A percentile compares a stretch with the other conserved stretches of the same genome.
Conservation (phyloP, 2,329 filamentous ascomycete species). For the Pezicula neosporulosa region DNA sequence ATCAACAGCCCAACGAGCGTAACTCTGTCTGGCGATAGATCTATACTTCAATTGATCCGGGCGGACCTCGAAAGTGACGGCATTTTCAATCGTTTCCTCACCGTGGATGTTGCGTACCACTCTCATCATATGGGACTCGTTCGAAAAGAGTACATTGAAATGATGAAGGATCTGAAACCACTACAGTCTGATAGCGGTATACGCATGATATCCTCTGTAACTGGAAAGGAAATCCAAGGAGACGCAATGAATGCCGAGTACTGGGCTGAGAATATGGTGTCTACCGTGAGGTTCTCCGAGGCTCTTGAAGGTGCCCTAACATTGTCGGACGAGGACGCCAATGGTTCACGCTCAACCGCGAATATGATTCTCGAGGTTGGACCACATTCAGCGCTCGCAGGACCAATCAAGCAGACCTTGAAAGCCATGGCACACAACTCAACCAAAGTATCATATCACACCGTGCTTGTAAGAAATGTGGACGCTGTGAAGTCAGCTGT, state of each 20-base stretch:
- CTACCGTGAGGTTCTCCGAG: slow-evolving; percentile 37
- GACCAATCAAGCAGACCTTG: slow-evolving; percentile 19
- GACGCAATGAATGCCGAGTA: slow-evolving; percentile 27
- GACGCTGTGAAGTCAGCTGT: neutral
- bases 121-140: slow-evolving; percentile 26
- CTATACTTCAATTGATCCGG: slow-evolving; percentile 1
- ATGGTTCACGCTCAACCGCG: neutral
- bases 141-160: slow-evolving; percentile 14
- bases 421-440: slow-evolving; percentile 11
- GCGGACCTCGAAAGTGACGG: neutral
- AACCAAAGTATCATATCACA: slow-evolving; percentile 2
- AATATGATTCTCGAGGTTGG: slow-evolving; percentile 22
- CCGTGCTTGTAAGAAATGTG: neutral
- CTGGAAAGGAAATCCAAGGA: slow-evolving; percentile 1
- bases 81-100: slow-evolving; percentile 13
- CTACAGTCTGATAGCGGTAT: neutral
- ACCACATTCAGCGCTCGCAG: slow-evolving; percentile 27
- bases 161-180: neutral
- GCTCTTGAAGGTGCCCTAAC: slow-evolving; percentile 17
- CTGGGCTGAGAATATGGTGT: slow-evolving; percentile 41
- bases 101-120: slow-evolving; percentile 19
- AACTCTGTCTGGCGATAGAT: slow-evolving; percentile 16
- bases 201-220: neutral
- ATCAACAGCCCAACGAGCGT: slow-evolving; percentile 16
- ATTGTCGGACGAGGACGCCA: neutral